phyloP scores from a whole-genome alignment of 2,329 filamentous ascomycete genomes.

The Cladosporium sp. region DNA sequence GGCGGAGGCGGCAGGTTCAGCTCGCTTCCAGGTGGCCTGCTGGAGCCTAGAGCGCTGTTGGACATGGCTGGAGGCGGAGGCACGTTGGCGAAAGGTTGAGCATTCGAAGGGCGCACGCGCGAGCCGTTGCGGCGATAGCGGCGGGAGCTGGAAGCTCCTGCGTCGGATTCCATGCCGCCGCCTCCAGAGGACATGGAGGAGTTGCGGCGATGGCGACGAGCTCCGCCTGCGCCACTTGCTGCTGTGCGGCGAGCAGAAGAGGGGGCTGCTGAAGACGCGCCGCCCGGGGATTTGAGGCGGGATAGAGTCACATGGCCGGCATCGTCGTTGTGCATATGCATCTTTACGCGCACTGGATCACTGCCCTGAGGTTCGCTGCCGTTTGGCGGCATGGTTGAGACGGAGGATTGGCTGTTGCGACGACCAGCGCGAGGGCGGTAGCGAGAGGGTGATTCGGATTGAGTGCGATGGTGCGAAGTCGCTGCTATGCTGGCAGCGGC shows the following conservation, averaged over 20 bases:
- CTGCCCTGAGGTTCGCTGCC: slow-evolving; percentile 8
- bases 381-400: slow-evolving; percentile 8
- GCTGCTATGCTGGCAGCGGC: slow-evolving; percentile 26
- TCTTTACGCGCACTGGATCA: slow-evolving; percentile 59
- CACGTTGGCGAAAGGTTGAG: slow-evolving; percentile 29
- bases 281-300: slow-evolving; percentile 50
- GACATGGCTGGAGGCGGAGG: slow-evolving; percentile 29
- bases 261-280: slow-evolving; percentile 49
- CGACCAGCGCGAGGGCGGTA: slow-evolving; percentile 17
- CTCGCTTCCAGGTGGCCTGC: slow-evolving; percentile 19
- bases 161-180: slow-evolving; percentile 34
- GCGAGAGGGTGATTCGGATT: slow-evolving; percentile 27
- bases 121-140: slow-evolving; percentile 17
- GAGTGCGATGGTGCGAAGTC: slow-evolving; percentile 16
- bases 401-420: slow-evolving; percentile 20
- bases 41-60: slow-evolving; percentile 18
- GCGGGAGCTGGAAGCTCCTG: slow-evolving; percentile 12
- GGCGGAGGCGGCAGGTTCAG: slow-evolving; percentile 27
- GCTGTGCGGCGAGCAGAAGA: slow-evolving; percentile 44
- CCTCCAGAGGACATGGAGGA: slow-evolving; percentile 36
- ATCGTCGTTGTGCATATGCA: slow-evolving; percentile 59
- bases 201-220: slow-evolving; percentile 27
- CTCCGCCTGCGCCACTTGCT: slow-evolving; percentile 34
- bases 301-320: slow-evolving; percentile 60
- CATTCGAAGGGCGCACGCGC: slow-evolving; percentile 21